Evolutionary conservation across 306 rosid species (phyloP).

Genomic region (Corylus americana): DNA sequence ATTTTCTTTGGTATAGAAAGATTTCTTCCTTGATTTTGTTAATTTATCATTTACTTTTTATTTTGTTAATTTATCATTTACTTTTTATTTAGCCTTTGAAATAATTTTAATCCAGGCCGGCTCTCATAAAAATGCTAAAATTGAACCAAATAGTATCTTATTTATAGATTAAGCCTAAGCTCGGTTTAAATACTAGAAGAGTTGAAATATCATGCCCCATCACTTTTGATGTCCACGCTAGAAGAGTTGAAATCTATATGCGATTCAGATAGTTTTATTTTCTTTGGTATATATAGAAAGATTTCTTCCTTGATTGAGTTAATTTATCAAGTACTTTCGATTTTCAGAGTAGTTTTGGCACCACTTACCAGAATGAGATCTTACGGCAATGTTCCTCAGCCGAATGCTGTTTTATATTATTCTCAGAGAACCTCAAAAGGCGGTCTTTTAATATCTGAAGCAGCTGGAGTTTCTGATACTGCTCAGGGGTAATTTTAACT

Average conservation of each 20-base stretch:
- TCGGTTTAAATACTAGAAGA: too few species aligned
- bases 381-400: slow-evolving; percentile 35
- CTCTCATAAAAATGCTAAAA: too few species aligned
- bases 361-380: slow-evolving; percentile 40
- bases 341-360: slow-evolving; percentile 45
- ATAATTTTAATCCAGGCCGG: too few species aligned
- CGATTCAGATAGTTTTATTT: not conserved
- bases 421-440: slow-evolving; percentile 44
- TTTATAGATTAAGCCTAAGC: too few species aligned
- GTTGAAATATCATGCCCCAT: not conserved
- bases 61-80: not conserved
- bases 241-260: not conserved
- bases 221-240: too few species aligned
- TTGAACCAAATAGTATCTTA: too few species aligned
- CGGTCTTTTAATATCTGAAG: slow-evolving; percentile 43
- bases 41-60: not conserved
- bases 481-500: slow-evolving; percentile 35
- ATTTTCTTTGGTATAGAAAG: not conserved
- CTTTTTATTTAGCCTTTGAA: not conserved
- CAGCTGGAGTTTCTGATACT: slow-evolving; percentile 41
- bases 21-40: not conserved
- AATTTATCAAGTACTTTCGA: not conserved
- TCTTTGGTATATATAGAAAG: not conserved
- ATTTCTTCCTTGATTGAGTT: not conserved
- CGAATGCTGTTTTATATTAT: slow-evolving; percentile 42